Evolutionary conservation across 495 filamentous ascomycete genomes (phyloP).

Genomic region (Penicillium soppii): DNA sequence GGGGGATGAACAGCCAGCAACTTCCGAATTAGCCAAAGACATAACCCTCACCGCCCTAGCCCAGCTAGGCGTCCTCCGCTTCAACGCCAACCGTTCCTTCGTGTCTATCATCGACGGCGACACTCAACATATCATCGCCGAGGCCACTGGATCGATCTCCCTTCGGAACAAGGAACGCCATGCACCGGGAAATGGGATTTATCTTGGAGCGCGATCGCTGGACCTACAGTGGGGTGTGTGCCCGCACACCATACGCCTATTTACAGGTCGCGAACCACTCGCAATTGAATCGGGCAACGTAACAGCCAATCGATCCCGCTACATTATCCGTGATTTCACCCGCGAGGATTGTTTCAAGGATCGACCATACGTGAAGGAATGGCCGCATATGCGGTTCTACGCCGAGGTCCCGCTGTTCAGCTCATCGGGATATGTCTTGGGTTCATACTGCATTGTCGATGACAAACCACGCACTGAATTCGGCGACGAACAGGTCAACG

Average conservation of each 20-base stretch:
- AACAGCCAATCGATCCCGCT: slow-evolving; percentile 35
- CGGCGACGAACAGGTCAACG: slow-evolving; percentile 22
- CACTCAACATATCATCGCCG: slow-evolving; percentile 60
- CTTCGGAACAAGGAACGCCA: slow-evolving; percentile 35
- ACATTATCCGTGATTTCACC: slow-evolving; percentile 51
- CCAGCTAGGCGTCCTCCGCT: slow-evolving; percentile 56
- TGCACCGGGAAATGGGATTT: slow-evolving; percentile 38
- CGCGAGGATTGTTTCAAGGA: slow-evolving; percentile 48
- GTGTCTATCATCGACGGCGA: slow-evolving; percentile 60
- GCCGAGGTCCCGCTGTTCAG: slow-evolving; percentile 62
- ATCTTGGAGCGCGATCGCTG: slow-evolving; percentile 44
- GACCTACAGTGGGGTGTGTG: slow-evolving; percentile 47
- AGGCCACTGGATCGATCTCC: slow-evolving; percentile 56
- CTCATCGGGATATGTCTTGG: slow-evolving; percentile 58
- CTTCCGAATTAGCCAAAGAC: slow-evolving; percentile 43
- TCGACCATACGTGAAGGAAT: slow-evolving; percentile 37
- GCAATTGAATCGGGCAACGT: slow-evolving; percentile 22
- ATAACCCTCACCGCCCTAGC: slow-evolving; percentile 62
- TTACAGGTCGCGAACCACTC: slow-evolving; percentile 25
- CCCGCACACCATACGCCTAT: slow-evolving; percentile 42
- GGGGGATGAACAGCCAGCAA: slow-evolving; percentile 15
- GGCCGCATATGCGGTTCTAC: slow-evolving; percentile 56
- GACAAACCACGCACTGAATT: slow-evolving; percentile 44
- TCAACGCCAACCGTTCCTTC: slow-evolving; percentile 53
- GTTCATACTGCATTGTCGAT: slow-evolving; percentile 61